Base-by-base conservation (phyloP, 306 rosid species). In the Echinosophora koreensis region DNA sequence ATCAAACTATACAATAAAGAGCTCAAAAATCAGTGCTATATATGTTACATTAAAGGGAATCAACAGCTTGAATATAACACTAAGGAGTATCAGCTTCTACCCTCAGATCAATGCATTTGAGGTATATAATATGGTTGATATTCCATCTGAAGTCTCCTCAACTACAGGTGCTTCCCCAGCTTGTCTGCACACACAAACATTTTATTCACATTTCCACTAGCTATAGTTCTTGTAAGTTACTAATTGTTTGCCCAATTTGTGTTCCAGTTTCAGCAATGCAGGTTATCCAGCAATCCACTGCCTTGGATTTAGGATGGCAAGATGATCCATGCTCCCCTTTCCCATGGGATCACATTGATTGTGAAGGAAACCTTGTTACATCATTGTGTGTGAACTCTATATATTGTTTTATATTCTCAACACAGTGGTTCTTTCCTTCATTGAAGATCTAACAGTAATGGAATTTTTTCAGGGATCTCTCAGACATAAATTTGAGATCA, bases 101-200 rank as follows among this genome's bases (percentile, higher is more conserved):
- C 95, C 98, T 85, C 97, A 86, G 77, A 83, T 94, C 88, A 94
- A 92, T 85, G 98, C 91, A 63, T 84, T 94, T 80, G 98, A 92
- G 83, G 95, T 92, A 22, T 94, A 92, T 81, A 84, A 85, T 75
- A 90, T 94, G 74, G 68, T 90, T 78, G 88, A 81, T 78, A 77
- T 92, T 79, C 98, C 97, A 52, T 49, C 77, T 58, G 97, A 90
- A 78, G 92, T 80, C 64, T 94, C 98, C 11, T 94, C 98, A 70
- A 94, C 98, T 49, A 87, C 98, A 88, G 97, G 98, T 94, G 13
- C 15, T 30, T 11, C n/a, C 22, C 32, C 69, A n/a, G 47, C 69
- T 61, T 72, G 30, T 28, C 54, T 60, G 30, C 60, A 37, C 57
- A 41, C 17, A 14, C n/a, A n/a, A n/a, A n/a, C 65, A 65, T 27